Evolutionary conservation across 78 protist species (phyloP).

Genomic region (Polysphondylium violaceum): DNA sequence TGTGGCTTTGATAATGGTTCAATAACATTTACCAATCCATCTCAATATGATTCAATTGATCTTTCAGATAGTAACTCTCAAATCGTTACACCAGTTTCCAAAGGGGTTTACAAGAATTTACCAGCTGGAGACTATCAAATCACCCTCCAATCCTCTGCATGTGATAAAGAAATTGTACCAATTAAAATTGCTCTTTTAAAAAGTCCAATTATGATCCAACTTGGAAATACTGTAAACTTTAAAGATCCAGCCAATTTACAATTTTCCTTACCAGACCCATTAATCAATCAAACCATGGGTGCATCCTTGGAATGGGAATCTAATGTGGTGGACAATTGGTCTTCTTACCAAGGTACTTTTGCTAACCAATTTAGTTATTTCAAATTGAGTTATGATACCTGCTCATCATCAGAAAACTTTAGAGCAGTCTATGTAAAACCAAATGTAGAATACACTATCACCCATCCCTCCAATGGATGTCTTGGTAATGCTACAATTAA

Average conservation of each 20-base stretch:
- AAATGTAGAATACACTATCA: background rate
- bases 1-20: conserved; percentile 7
- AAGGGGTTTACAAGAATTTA: background rate
- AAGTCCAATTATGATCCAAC: background rate
- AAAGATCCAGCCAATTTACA: background rate
- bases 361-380: background rate
- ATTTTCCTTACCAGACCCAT: background rate
- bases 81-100: background rate
- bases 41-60: background rate
- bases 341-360: background rate
- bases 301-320: background rate
- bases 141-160: background rate
- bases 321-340: background rate
- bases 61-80: background rate
- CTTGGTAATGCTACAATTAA: background rate
- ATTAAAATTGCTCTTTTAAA: background rate
- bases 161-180: background rate
- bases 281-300: background rate
- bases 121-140: background rate
- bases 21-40: background rate
- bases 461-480: background rate
- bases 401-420: background rate
- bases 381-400: background rate
- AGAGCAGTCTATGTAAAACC: background rate
- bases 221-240: background rate